Conservation (phyloP, 306 rosid species). For the Astragalus glycyphyllos region DNA sequence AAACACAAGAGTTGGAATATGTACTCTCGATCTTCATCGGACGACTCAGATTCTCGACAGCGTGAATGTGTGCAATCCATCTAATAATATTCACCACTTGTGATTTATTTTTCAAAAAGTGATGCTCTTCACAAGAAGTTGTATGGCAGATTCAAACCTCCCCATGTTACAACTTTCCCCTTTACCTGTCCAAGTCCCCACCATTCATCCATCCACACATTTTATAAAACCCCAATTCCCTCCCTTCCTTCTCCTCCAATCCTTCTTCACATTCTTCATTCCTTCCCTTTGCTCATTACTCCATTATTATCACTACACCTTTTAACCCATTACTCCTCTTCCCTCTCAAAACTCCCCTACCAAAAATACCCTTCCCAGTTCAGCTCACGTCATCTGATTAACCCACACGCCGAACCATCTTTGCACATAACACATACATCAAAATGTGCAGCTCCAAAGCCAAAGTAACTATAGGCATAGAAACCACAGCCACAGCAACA, state of each 20-base stretch:
- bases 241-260: slow-evolving; percentile 46
- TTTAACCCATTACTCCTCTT: slow-evolving; percentile 19
- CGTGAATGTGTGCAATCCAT: too few relatives aligned
- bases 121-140: slow-evolving; percentile 50
- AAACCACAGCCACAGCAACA: slow-evolving; percentile 34
- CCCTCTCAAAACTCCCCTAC: neutral
- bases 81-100: slow-evolving; percentile 31
- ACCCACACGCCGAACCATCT: too few relatives aligned
- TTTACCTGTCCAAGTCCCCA: slow-evolving; percentile 44
- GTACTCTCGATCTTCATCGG: too few relatives aligned
- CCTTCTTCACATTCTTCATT: slow-evolving; percentile 44
- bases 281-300: slow-evolving; percentile 21
- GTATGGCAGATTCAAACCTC: slow-evolving; percentile 72
- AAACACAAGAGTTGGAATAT: too few relatives aligned
- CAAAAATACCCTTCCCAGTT: too few relatives aligned
- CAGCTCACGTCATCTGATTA: too few relatives aligned
- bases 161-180: slow-evolving; percentile 70
- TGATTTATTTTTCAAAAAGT: slow-evolving; percentile 54
- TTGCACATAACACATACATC: neutral
- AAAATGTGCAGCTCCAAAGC: slow-evolving; percentile 81
- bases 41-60: too few relatives aligned
- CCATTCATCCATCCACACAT: slow-evolving; percentile 40
- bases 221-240: slow-evolving; percentile 62
- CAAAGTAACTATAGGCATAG: slow-evolving; percentile 62
- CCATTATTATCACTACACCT: slow-evolving; percentile 18